Percentiles rank a stretch among this genome's conserved stretches.
phyloP scores from a whole-genome alignment of 108 stramenopile species.

The Skeletonema costatum region DNA sequence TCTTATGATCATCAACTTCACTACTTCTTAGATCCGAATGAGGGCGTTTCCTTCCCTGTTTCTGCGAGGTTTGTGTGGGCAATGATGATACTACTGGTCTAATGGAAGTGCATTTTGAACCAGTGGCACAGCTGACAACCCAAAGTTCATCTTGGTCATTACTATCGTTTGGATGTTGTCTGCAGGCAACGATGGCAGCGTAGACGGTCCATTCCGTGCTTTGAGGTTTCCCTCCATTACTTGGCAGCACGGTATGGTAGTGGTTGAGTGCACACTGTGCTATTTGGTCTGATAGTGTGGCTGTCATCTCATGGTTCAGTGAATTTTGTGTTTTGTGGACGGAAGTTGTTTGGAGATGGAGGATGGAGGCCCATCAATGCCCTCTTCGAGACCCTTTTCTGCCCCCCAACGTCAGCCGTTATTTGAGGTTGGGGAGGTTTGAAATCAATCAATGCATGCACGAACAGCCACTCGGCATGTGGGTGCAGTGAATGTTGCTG shows the following conservation, averaged over 20 bases:
- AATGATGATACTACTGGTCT: slow-evolving; percentile 31
- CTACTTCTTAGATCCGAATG: not conserved
- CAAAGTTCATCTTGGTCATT: slow-evolving; percentile 21
- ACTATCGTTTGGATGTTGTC: slow-evolving; percentile 1
- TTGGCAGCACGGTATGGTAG: slow-evolving; percentile 53
- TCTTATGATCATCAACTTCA: not conserved
- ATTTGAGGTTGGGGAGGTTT: too few species aligned
- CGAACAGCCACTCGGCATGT: too few species aligned
- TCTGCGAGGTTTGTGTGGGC: slow-evolving; percentile 6
- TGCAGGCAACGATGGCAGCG: slow-evolving; percentile 78
- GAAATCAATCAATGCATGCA: too few species aligned
- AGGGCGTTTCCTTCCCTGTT: not conserved
- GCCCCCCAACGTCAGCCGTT: too few species aligned
- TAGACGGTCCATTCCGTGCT: slow-evolving; percentile 85
- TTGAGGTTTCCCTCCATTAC: slow-evolving; percentile 77
- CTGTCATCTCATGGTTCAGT: not conserved
- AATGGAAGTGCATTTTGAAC: slow-evolving; percentile 83
- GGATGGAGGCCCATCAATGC: too few species aligned
- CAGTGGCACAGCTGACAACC: slow-evolving; percentile 79
- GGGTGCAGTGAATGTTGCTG: too few species aligned
- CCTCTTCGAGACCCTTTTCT: too few species aligned
- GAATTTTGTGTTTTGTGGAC: too few species aligned
- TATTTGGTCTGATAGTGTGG: slow-evolving; percentile 18
- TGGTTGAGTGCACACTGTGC: slow-evolving; percentile 64
- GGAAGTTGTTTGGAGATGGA: too few species aligned